phyloP scores from a whole-genome alignment of 1,284 basidiomycete species.

The Apiotrichum sp. region DNA sequence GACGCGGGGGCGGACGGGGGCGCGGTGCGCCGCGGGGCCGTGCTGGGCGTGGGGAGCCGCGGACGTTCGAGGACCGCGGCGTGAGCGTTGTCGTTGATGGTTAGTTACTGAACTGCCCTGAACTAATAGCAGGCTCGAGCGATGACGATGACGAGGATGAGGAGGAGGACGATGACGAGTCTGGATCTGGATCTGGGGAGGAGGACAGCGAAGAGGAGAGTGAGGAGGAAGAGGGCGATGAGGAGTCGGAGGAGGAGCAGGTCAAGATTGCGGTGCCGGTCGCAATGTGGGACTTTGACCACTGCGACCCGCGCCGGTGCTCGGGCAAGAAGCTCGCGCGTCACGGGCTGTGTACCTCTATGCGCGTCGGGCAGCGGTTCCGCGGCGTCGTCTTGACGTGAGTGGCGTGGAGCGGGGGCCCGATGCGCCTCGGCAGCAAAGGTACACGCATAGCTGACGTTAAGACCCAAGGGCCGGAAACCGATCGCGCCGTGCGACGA shows the following conservation, averaged over 20 bases:
- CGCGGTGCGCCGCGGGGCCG: conserved; percentile 4
- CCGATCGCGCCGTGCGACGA: conserved; percentile 78
- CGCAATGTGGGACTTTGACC: conserved; percentile 96
- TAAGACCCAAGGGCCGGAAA: conserved; percentile 76
- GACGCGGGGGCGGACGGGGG: conserved; percentile 1
- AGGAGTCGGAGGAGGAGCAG: conserved; percentile 38
- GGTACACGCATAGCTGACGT: not conserved
- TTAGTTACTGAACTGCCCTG: conserved; percentile 1
- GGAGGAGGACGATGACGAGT: not conserved
- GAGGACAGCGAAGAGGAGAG: conserved; percentile 34
- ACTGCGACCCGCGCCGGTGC: conserved; percentile 91
- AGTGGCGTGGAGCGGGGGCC: conserved; percentile 35
- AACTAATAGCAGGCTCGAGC: not conserved
- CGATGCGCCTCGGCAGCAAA: not conserved
- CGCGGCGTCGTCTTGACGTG: conserved; percentile 89
- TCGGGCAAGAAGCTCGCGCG: conserved; percentile 90
- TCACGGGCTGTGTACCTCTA: conserved; percentile 74
- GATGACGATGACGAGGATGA: conserved; percentile 26
- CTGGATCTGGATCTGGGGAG: conserved; percentile 10
- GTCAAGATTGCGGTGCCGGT: conserved; percentile 60
- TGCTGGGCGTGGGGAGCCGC: not conserved
- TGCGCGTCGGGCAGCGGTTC: conserved; percentile 80
- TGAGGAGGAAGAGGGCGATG: conserved; percentile 37
- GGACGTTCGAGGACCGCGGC: conserved; percentile 4
- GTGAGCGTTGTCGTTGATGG: conserved; percentile 6